Conservation (phyloP, 768 basidiomycete species). For the Leccinum disarticulatum region DNA sequence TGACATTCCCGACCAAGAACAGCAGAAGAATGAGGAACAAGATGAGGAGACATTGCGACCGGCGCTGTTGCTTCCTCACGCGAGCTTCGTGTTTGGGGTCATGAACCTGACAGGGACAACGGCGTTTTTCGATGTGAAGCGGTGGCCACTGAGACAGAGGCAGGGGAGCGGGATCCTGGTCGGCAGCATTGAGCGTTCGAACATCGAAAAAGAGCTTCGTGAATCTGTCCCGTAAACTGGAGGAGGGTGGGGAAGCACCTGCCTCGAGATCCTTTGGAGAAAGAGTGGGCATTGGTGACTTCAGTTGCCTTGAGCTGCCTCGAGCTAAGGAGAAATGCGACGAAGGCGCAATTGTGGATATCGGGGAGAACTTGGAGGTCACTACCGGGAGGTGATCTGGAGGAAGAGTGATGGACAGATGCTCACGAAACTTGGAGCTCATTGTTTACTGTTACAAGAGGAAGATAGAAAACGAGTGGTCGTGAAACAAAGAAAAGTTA, state of each 20-base stretch:
- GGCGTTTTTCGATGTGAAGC: conserved; percentile 39
- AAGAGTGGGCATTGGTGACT: background rate
- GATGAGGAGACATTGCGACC: conserved; percentile 31
- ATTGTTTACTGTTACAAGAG: conserved; percentile 11
- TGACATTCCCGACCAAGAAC: conserved; percentile 41
- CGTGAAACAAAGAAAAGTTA: conserved; percentile 4
- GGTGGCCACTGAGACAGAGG: conserved; percentile 37
- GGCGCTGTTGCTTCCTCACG: conserved; percentile 31
- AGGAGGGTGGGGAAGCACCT: conserved; percentile 17
- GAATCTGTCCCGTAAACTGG: conserved; percentile 33
- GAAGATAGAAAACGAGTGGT: conserved; percentile 11
- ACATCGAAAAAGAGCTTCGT: conserved; percentile 39
- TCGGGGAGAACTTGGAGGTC: conserved; percentile 44
- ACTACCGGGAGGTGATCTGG: conserved; percentile 22
- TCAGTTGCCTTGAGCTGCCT: conserved; percentile 13
- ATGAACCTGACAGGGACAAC: conserved; percentile 22
- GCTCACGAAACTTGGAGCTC: conserved; percentile 33
- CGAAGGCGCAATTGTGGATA: conserved; percentile 36
- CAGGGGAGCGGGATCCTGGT: conserved; percentile 27
- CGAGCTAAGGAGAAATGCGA: conserved; percentile 28
- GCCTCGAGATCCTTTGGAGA: conserved; percentile 30
- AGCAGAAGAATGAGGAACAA: conserved; percentile 42
- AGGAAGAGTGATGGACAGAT: conserved; percentile 25
- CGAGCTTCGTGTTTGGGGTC: conserved; percentile 21
- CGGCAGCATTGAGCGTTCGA: conserved; percentile 26